Base-by-base conservation (phyloP, 352 stramenopile species). In the Globisporangium nagaii region DNA sequence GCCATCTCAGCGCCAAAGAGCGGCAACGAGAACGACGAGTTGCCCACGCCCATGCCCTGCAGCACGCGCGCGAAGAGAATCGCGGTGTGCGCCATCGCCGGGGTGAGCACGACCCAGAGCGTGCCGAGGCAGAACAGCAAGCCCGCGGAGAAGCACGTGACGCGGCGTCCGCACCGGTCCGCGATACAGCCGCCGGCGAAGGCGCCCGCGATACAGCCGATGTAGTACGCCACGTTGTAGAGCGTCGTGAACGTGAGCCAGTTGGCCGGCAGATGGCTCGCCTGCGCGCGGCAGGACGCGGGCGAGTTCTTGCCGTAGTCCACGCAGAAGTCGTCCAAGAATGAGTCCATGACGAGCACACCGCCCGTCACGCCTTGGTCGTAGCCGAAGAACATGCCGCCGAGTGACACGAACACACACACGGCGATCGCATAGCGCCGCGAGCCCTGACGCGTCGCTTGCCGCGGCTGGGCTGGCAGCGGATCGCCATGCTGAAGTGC, bases 351-450 rank as follows among this genome's bases (percentile, higher is more conserved):
- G 51, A 76, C 59, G 9, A 82, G 44, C 31, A 79, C 67, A 25
- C 64, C 66, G 32, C 66, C 61, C 1, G 66, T 79, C 24, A 77
- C 66, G 20, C 69, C 72, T 24, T 73, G 58, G 58, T 72, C 69
- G 36, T 77, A 82, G 43, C 72, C 72, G 40, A 82, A 75, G 59
- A 78, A 76, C 30, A 77, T 55, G 10, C 71, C 71, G 25, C 71
- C 71, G 12, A 80, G 59, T 41, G 71, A 77, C 20, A 64, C 63
- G 32, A 71, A 71, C 28, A 79, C 15, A 43, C 64, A 71, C 22
- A 41, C 35, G 34, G 65, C 19, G 39, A 75, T 62, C 11, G 66
- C 69, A 43, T 66, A 52, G 31, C 31, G 24, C 27, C 51, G 25
- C 25, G 42, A 48, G 42, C 42, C 42, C 25, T 48, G 42, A 5